These are phyloP conservation scores for Akanthomyces dipterigenus DNA, from an alignment of 2,329 filamentous ascomycete genomes.

Conservation along the genomic window DNA sequence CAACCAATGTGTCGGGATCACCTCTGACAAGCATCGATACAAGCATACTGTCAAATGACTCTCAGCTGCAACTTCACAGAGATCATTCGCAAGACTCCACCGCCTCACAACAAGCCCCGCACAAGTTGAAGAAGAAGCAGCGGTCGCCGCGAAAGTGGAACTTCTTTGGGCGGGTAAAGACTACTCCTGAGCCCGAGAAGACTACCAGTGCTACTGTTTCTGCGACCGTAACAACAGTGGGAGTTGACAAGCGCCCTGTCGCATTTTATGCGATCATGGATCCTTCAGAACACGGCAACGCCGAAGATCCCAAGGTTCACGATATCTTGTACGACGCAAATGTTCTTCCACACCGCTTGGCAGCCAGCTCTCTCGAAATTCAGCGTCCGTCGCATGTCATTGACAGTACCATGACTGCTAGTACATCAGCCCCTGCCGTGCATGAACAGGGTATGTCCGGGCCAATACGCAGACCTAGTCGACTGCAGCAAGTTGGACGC, in stretches of 20 bases:
- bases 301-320: constrained; percentile 31
- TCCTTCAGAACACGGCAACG: constrained; percentile 47
- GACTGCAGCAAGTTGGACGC: constrained; percentile 74
- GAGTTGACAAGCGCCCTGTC: constrained; percentile 44
- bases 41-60: constrained; percentile 52
- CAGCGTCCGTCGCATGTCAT: background rate
- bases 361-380: constrained; percentile 7
- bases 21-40: constrained; percentile 52
- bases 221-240: constrained; percentile 41
- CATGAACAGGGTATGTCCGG: background rate
- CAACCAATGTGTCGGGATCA: constrained; percentile 35
- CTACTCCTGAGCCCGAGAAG: constrained; percentile 33
- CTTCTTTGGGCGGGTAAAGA: constrained; percentile 51
- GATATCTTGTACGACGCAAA: constrained; percentile 44
- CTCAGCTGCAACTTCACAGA: constrained; percentile 34
- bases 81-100: constrained; percentile 27
- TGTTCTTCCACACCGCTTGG: background rate
- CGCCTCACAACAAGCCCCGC: constrained; percentile 30
- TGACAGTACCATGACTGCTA: background rate
- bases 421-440: background rate
- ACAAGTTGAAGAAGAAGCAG: constrained; percentile 49
- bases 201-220: constrained; percentile 33
- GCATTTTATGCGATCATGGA: constrained; percentile 59
- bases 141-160: constrained; percentile 58
- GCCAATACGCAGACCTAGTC: constrained; percentile 35